These are phyloP conservation scores for Leccinum subspadiceum DNA, from an alignment of 1,284 basidiomycete genomes.

Conservation along the genomic window DNA sequence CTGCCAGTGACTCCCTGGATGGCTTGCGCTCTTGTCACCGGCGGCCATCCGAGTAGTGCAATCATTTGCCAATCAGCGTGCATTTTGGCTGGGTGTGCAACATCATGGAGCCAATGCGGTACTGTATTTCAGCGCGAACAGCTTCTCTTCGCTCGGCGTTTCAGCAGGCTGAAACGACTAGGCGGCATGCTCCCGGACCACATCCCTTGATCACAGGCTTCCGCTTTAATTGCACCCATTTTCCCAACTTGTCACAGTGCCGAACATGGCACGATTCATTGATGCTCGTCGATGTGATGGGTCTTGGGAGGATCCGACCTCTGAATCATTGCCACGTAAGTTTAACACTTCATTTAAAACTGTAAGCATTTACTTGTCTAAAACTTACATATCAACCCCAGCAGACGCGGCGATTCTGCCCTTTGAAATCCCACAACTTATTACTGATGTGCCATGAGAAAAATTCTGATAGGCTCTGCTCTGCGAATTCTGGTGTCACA, in stretches of 20 bases:
- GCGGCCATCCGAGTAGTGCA: neutral
- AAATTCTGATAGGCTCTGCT: neutral
- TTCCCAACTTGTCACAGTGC: slow-evolving; percentile 1
- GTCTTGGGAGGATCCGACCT: neutral
- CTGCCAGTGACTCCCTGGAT: no score
- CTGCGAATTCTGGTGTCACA: neutral
- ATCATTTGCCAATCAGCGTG: neutral
- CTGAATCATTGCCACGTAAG: neutral
- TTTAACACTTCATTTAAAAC: neutral
- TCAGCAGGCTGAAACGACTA: neutral
- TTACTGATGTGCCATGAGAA: neutral
- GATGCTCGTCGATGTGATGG: neutral
- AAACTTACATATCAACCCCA: neutral
- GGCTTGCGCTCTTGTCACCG: no score
- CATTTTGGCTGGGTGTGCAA: neutral
- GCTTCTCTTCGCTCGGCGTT: neutral
- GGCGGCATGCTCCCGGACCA: neutral
- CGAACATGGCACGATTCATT: neutral
- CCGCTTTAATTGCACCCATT: neutral
- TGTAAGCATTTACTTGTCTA: neutral
- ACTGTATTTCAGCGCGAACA: neutral
- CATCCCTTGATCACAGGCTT: neutral
- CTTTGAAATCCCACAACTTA: neutral
- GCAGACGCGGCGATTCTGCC: neutral
- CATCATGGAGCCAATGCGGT: neutral